phyloP scores from a whole-genome alignment of 441 rosid species.

The Corymbia calophylla region DNA sequence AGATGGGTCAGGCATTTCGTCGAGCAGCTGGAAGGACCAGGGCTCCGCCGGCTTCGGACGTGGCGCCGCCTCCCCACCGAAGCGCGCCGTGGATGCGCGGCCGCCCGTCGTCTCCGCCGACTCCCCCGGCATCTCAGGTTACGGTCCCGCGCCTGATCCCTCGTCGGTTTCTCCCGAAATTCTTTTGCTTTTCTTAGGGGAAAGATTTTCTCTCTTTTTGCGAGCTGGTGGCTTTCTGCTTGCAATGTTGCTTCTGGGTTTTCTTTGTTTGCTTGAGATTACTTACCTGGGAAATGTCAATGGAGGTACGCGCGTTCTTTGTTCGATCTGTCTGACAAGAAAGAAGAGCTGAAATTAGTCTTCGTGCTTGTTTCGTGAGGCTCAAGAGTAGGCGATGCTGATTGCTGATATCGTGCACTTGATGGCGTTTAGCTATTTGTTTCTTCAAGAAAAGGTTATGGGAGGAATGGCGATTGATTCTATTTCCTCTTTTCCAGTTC shows the following conservation, averaged over 20 bases:
- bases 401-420: neutral
- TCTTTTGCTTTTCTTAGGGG: neutral
- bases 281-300: neutral
- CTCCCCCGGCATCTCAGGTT: conserved; percentile 5
- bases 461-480: neutral
- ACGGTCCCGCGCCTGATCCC: conserved; percentile 12
- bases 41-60: conserved; percentile 13
- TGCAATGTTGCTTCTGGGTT: neutral
- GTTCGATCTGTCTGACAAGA: neutral
- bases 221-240: neutral
- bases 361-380: neutral
- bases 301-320: neutral
- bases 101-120: conserved; percentile 14
- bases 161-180: conserved; percentile 7
- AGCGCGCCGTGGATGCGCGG: conserved; percentile 18
- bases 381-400: neutral
- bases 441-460: neutral
- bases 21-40: conserved; percentile 53
- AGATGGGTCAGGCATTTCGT: conserved; percentile 80
- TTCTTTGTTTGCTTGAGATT: neutral
- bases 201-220: neutral
- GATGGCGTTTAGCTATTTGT: neutral
- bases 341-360: neutral
- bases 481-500: neutral
- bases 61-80: conserved; percentile 24